These are phyloP conservation scores for Ramularia endophylla DNA, from an alignment of 2,329 filamentous ascomycete species.

Conservation along the genomic window DNA sequence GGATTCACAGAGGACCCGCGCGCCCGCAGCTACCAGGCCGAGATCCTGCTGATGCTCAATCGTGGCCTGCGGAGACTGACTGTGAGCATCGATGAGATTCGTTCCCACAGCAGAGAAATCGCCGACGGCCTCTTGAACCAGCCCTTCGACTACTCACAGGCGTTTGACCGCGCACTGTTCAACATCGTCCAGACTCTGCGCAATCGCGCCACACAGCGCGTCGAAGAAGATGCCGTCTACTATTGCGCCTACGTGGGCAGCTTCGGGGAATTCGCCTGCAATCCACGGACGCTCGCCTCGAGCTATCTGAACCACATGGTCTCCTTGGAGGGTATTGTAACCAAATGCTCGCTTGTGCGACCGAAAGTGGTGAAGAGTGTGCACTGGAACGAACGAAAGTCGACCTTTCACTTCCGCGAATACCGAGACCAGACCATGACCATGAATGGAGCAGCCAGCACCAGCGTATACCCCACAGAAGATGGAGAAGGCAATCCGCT, in stretches of 20 bases:
- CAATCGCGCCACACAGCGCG: constrained; percentile 68
- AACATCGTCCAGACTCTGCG: constrained; percentile 77
- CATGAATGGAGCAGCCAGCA: constrained; percentile 73
- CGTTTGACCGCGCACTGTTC: constrained; percentile 87
- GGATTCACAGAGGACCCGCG: constrained; percentile 46
- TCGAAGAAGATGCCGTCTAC: constrained; percentile 70
- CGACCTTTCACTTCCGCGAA: constrained; percentile 81
- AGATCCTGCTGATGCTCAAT: constrained; percentile 73
- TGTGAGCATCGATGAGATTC: constrained; percentile 75
- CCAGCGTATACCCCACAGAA: constrained; percentile 89
- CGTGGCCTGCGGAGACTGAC: constrained; percentile 53
- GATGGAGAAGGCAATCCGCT: constrained; percentile 91
- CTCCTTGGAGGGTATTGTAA: constrained; percentile 94
- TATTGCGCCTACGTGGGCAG: constrained; percentile 97
- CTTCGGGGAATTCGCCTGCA: constrained; percentile 92
- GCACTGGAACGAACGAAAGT: constrained; percentile 84
- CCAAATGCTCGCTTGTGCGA: constrained; percentile 87
- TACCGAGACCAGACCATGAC: constrained; percentile 98
- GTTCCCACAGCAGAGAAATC: constrained; percentile 77
- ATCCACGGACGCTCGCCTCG: constrained; percentile 85
- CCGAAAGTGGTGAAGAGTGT: constrained; percentile 99
- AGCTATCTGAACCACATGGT: constrained; percentile 94
- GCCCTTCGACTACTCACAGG: constrained; percentile 81
- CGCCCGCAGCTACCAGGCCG: constrained; percentile 74
- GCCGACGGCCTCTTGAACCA: constrained; percentile 72